These are phyloP conservation scores for Lactarius hatsudake DNA, from an alignment of 768 basidiomycete genomes.

Conservation along the genomic window DNA sequence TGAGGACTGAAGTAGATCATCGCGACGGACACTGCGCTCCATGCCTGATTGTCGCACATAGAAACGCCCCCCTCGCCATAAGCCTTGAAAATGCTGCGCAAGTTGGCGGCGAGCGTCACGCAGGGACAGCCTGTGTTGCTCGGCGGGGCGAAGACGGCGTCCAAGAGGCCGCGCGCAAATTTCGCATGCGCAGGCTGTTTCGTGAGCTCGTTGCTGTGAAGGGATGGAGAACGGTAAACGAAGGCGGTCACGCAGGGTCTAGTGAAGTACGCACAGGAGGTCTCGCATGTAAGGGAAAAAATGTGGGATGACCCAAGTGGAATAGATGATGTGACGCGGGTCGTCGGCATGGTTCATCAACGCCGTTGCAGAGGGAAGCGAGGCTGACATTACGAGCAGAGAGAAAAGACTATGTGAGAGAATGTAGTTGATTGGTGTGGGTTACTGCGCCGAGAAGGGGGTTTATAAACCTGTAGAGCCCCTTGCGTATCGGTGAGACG, in stretches of 20 bases:
- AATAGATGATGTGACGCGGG: slow-evolving; percentile 2
- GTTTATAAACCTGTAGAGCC: slow-evolving; percentile 2
- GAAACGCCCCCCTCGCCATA: not conserved
- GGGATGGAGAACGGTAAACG: not conserved
- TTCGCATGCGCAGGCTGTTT: not conserved
- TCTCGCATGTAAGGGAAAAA: slow-evolving; percentile 7
- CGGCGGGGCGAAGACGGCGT: not conserved
- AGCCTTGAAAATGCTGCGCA: slow-evolving; percentile 2
- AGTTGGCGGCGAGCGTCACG: not conserved
- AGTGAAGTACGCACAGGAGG: not conserved
- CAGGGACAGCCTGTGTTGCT: slow-evolving; percentile 1
- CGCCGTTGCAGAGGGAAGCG: slow-evolving; percentile 3
- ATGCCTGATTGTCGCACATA: not conserved
- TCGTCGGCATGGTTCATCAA: not conserved
- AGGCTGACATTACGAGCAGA: not conserved
- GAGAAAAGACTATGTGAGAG: not conserved
- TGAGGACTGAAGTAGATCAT: slow-evolving; percentile 6
- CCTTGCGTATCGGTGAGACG: not conserved
- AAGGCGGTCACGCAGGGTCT: not conserved
- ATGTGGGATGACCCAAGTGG: not conserved
- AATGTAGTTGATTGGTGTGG: not conserved
- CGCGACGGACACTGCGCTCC: not conserved
- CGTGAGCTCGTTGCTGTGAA: slow-evolving; percentile 3
- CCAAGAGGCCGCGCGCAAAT: slow-evolving; percentile 2
- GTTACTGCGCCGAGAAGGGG: not conserved